A percentile compares a stretch with the other conserved stretches of the same genome.
These are phyloP conservation scores for Clarireedia homoeocarpa DNA, from an alignment of 2,329 filamentous ascomycete genomes.

Conservation along the genomic window DNA sequence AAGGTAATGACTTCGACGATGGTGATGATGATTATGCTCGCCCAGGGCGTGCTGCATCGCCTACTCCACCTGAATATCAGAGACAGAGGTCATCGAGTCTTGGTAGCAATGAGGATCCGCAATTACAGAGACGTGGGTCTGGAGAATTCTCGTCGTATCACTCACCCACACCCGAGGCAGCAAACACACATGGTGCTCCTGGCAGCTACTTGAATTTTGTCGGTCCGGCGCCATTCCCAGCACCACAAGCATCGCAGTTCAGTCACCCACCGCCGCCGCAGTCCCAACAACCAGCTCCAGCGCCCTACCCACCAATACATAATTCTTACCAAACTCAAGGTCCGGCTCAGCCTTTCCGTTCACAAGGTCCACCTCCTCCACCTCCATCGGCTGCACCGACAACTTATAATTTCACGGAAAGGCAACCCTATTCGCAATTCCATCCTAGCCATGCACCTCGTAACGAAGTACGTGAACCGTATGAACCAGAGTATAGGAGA, in stretches of 20 bases:
- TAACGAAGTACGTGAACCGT: conserved; percentile 12
- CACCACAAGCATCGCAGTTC: conserved; percentile 1
- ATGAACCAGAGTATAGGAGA: conserved; percentile 19
- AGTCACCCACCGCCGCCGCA: background rate
- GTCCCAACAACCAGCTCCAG: background rate
- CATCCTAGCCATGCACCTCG: conserved; percentile 7
- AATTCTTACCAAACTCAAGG: background rate
- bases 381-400: conserved; percentile 8
- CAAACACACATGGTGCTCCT: conserved; percentile 23
- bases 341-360: background rate
- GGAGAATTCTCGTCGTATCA: conserved; percentile 31
- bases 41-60: conserved; percentile 26
- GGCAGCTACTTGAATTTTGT: conserved; percentile 29
- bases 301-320: background rate
- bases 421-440: conserved; percentile 5
- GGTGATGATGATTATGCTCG: conserved; percentile 52
- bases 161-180: background rate
- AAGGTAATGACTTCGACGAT: conserved; percentile 39
- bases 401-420: background rate
- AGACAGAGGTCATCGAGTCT: conserved; percentile 20
- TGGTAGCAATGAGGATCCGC: conserved; percentile 17
- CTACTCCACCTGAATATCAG: conserved; percentile 2
- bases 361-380: conserved; percentile 13
- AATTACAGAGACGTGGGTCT: conserved; percentile 38
- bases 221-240: no score